phyloP scores from a whole-genome alignment of 805 yeast genomes.

The Teunomyces gatunensis region DNA sequence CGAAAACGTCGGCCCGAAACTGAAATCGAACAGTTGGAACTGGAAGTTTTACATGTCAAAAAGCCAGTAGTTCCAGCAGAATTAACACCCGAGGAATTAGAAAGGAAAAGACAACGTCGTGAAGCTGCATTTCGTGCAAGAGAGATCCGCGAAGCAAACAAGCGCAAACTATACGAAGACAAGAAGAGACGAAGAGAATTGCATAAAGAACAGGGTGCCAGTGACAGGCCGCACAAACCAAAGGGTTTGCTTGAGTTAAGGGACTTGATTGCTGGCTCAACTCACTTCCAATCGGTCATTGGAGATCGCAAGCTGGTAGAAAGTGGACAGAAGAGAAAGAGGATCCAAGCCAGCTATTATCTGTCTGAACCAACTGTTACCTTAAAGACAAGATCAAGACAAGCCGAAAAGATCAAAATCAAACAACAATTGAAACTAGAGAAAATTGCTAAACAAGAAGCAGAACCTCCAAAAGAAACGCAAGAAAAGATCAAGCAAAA shows the following conservation, averaged over 20 bases:
- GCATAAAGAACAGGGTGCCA: not conserved
- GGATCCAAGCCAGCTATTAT: constrained; percentile 26
- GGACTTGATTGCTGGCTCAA: constrained; percentile 23
- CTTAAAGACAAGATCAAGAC: constrained; percentile 12
- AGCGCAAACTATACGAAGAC: not conserved
- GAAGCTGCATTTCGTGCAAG: not conserved
- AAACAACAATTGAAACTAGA: constrained; percentile 4
- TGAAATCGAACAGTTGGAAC: constrained; percentile 1
- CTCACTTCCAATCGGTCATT: constrained; percentile 39
- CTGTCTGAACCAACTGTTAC: constrained; percentile 22
- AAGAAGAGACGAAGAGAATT: not conserved
- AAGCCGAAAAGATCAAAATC: constrained; percentile 9
- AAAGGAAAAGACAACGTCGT: not conserved
- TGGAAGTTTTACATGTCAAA: not conserved
- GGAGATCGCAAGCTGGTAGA: constrained; percentile 34
- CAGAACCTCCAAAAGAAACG: not conserved
- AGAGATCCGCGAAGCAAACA: constrained; percentile 4
- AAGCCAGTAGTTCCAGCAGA: not conserved
- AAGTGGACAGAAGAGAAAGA: constrained; percentile 31
- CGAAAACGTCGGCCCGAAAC: not conserved
- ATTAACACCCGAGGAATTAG: not conserved
- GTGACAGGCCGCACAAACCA: not conserved
- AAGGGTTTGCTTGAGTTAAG: not conserved
- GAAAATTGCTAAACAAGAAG: constrained; percentile 8
- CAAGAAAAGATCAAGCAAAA: constrained; percentile 1